Percentiles rank a stretch among this genome's conserved stretches.
These are phyloP conservation scores for Myrica gale DNA, from an alignment of 306 rosid species.

Conservation along the genomic window DNA sequence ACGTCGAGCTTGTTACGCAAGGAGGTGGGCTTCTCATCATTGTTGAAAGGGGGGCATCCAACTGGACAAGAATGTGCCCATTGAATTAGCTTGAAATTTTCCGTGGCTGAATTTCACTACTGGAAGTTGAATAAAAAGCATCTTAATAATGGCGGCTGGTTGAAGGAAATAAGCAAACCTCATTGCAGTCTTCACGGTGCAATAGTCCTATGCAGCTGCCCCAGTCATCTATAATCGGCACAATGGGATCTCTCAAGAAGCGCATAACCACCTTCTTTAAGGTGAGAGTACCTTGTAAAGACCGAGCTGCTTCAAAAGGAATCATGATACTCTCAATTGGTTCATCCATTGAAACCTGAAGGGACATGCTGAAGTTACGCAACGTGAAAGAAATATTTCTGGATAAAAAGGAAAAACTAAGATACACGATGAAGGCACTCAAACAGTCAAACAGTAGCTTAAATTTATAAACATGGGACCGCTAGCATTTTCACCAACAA, in stretches of 20 bases:
- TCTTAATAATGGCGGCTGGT: neutral
- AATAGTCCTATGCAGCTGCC: conserved; percentile 71
- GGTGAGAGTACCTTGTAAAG: conserved; percentile 48
- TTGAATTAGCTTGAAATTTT: neutral
- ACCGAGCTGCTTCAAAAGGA: conserved; percentile 60
- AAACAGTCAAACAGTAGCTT: too few species aligned
- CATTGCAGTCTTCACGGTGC: conserved; percentile 71
- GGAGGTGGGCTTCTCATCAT: conserved; percentile 88
- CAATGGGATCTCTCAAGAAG: conserved; percentile 50
- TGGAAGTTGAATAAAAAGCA: neutral
- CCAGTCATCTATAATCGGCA: conserved; percentile 77
- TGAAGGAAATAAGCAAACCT: conserved; percentile 39
- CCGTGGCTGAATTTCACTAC: neutral
- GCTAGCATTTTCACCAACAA: too few species aligned
- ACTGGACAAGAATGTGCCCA: conserved; percentile 31
- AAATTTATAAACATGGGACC: too few species aligned
- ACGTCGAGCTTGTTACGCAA: conserved; percentile 42
- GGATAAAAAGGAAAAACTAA: conserved; percentile 7
- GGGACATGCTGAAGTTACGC: conserved; percentile 17
- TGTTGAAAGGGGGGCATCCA: conserved; percentile 61
- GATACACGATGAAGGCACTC: neutral
- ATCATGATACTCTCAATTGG: conserved; percentile 62
- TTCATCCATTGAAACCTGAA: conserved; percentile 60
- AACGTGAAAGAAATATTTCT: conserved; percentile 6
- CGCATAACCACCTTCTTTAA: conserved; percentile 61